phyloP scores from a whole-genome alignment of 1,284 basidiomycete species.

The Malassezia furfur region DNA sequence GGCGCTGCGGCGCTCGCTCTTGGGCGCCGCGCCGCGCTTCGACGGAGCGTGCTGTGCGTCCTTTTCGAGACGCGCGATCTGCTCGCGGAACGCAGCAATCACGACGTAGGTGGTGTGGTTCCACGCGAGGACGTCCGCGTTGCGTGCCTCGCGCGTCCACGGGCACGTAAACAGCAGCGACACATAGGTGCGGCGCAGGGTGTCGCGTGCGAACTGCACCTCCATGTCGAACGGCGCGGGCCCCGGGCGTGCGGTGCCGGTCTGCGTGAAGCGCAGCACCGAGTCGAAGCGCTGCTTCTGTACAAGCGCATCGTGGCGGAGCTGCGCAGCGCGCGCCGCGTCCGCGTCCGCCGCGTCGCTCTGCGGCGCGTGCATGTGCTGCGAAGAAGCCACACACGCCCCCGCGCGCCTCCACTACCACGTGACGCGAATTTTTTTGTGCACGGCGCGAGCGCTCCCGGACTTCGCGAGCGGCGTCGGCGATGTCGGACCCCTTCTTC shows the following conservation, averaged over 20 bases:
- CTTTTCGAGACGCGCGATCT: slow-evolving; percentile 28
- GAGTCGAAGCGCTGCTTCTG: slow-evolving; percentile 28
- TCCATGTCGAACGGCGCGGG: slow-evolving; percentile 21
- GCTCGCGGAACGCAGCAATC: slow-evolving; percentile 28
- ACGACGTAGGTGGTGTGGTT: slow-evolving; percentile 39
- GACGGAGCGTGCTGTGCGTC: slow-evolving; percentile 18
- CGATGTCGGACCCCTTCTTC: slow-evolving; percentile 48
- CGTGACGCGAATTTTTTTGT: slow-evolving; percentile 13
- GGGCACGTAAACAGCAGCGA: slow-evolving; percentile 38
- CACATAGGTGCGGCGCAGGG: slow-evolving; percentile 39
- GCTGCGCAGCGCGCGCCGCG: not conserved
- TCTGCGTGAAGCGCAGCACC: slow-evolving; percentile 21
- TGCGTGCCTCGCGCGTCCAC: slow-evolving; percentile 30
- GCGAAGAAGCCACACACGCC: not conserved
- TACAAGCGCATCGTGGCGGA: slow-evolving; percentile 24
- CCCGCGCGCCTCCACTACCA: not conserved
- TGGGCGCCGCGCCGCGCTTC: slow-evolving; percentile 12
- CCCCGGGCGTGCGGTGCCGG: slow-evolving; percentile 11
- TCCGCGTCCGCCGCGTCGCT: not conserved
- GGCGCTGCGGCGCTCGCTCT: slow-evolving; percentile 18
- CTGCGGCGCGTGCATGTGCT: not conserved
- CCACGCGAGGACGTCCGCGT: slow-evolving; percentile 35
- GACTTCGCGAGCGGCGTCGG: not conserved
- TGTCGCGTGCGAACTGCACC: slow-evolving; percentile 31
- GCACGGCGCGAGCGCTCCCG: not conserved